These are phyloP conservation scores for Erysimum cheiri DNA, from an alignment of 441 rosid genomes.

Conservation along the genomic window DNA sequence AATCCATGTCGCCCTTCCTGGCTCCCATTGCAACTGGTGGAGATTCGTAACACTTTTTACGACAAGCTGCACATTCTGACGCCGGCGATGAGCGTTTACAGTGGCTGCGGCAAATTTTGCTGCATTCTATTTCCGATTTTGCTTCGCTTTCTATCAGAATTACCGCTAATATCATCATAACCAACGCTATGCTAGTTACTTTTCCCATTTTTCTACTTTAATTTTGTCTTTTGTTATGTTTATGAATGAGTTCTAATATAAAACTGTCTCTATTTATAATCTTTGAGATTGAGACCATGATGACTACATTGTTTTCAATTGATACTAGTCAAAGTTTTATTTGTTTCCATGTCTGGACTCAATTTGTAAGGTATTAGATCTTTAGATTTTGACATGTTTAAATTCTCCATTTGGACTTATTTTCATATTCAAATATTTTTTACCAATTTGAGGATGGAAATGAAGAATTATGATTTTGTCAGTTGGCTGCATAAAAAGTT, in stretches of 20 bases:
- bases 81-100: conserved; percentile 25
- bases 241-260: conserved; percentile 11
- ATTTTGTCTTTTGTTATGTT: neutral
- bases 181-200: conserved; percentile 8
- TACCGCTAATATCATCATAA: conserved; percentile 29
- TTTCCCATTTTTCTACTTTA: conserved; percentile 14
- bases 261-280: conserved; percentile 26
- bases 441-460: neutral
- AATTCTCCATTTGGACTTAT: neutral
- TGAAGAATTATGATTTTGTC: neutral
- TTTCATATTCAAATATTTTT: too few relatives aligned
- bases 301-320: conserved; percentile 12
- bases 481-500: neutral
- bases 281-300: neutral
- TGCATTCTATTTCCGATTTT: conserved; percentile 36
- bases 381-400: neutral
- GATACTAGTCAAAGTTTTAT: neutral
- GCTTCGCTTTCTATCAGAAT: conserved; percentile 27
- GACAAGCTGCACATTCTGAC: conserved; percentile 35
- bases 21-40: conserved; percentile 28
- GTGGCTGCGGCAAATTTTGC: conserved; percentile 19
- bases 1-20: neutral
- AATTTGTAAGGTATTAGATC: neutral
- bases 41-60: conserved; percentile 8
- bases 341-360: neutral